A percentile compares a stretch with the other conserved stretches of the same genome.
These are phyloP conservation scores for Wickerhamiella australiensis DNA, from an alignment of 805 yeast species.

Conservation along the genomic window DNA sequence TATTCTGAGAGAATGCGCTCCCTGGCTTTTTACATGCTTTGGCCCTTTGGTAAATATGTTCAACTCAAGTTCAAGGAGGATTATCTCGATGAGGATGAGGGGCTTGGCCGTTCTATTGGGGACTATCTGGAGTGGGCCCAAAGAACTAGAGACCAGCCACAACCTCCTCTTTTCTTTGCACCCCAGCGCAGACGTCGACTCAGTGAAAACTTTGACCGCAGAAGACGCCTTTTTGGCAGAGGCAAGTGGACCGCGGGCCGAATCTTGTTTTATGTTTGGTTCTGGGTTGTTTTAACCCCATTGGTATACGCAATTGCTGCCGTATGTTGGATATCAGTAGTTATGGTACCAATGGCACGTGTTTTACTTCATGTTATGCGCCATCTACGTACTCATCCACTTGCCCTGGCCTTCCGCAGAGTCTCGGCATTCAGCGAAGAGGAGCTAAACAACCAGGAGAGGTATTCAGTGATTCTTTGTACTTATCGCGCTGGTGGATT, in stretches of 20 bases:
- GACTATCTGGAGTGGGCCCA: conserved; percentile 86
- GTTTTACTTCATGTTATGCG: conserved; percentile 52
- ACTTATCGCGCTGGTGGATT: conserved; percentile 86
- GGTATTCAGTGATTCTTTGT: conserved; percentile 49
- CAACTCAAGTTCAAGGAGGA: conserved; percentile 64
- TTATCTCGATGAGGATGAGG: conserved; percentile 73
- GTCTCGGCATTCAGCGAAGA: conserved; percentile 26
- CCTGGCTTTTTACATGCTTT: conserved; percentile 48
- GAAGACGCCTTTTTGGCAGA: conserved; percentile 65
- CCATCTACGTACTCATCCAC: conserved; percentile 81
- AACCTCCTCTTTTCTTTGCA: conserved; percentile 36
- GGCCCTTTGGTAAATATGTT: conserved; percentile 84
- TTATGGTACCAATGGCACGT: conserved; percentile 89
- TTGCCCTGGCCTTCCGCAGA: conserved; percentile 67
- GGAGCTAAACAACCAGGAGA: conserved; percentile 33
- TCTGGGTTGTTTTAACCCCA: conserved; percentile 62
- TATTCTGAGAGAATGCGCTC: conserved; percentile 51
- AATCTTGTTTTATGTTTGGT: conserved; percentile 57
- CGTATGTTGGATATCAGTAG: conserved; percentile 68
- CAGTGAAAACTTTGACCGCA: conserved; percentile 15
- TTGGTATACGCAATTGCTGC: conserved; percentile 42
- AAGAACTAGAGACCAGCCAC: conserved; percentile 32
- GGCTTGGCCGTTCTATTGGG: conserved; percentile 72
- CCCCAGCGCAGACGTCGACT: conserved; percentile 33
- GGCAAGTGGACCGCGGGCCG: conserved; percentile 86